These are phyloP conservation scores for Vigna reflexopilosa DNA, from an alignment of 306 rosid genomes.

Conservation along the genomic window DNA sequence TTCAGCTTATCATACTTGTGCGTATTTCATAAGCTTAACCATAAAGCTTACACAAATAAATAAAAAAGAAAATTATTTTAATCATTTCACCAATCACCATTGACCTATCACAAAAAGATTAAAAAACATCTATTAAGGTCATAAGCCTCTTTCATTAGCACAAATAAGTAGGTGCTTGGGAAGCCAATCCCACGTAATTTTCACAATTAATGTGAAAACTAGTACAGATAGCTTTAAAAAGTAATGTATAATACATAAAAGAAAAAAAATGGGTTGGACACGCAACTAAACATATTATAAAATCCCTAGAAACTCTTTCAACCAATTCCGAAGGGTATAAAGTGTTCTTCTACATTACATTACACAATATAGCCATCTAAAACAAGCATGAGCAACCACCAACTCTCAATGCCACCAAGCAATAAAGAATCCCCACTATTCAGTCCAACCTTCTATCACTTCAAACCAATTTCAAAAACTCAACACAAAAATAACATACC, in stretches of 20 bases:
- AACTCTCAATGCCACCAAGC: neutral
- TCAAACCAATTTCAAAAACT: neutral
- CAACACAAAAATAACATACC: conserved; percentile 53
- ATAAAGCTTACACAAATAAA: neutral
- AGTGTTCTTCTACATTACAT: neutral
- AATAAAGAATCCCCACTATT: neutral
- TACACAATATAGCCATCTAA: neutral
- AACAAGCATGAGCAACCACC: neutral
- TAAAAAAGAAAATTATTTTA: neutral
- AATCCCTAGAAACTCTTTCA: neutral
- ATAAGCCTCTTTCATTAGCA: neutral
- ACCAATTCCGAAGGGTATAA: neutral
- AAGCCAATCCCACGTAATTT: neutral
- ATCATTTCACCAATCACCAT: neutral
- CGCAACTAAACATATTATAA: neutral
- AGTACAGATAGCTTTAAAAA: neutral
- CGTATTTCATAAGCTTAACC: neutral
- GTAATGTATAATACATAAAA: neutral
- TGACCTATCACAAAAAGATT: neutral
- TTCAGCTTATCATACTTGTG: neutral
- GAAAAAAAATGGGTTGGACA: neutral
- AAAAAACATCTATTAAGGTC: neutral
- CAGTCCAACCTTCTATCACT: neutral
- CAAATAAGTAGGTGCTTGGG: neutral
- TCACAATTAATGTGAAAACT: neutral